Percentiles rank a stretch among this genome's conserved stretches.
Conservation (phyloP, 2,329 filamentous ascomycete genomes). For the Aspergillus tanneri region DNA sequence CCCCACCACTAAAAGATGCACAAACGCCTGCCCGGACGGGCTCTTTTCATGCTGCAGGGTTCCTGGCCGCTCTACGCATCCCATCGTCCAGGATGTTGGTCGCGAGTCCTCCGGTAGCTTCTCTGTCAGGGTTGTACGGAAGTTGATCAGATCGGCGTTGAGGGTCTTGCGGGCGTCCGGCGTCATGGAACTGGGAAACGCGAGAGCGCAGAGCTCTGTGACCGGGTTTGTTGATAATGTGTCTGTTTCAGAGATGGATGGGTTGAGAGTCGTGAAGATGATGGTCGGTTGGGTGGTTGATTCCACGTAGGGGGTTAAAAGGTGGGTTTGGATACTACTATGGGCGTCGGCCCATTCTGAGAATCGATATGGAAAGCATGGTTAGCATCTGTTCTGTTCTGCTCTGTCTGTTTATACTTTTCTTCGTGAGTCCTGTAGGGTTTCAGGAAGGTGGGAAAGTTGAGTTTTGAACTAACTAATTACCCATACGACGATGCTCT, state of each 20-base stretch:
- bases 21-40: slow-evolving; percentile 42
- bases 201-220: slow-evolving; percentile 51
- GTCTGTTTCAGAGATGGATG: slow-evolving; percentile 26
- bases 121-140: slow-evolving; percentile 36
- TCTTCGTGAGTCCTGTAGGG: background rate
- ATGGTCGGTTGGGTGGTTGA: slow-evolving; percentile 22
- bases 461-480: slow-evolving; percentile 30
- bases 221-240: slow-evolving; percentile 42
- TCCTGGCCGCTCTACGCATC: slow-evolving; percentile 38
- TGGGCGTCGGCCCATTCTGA: slow-evolving; percentile 38
- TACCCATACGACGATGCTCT: slow-evolving; percentile 38
- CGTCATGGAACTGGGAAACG: slow-evolving; percentile 41
- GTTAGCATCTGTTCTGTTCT: background rate
- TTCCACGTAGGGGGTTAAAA: slow-evolving; percentile 28
- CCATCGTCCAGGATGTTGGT: slow-evolving; percentile 36
- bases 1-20: slow-evolving; percentile 48
- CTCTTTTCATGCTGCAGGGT: slow-evolving; percentile 36
- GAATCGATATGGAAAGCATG: background rate
- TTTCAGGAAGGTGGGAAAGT: background rate
- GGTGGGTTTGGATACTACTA: slow-evolving; percentile 18
- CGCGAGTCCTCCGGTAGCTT: slow-evolving; percentile 29
- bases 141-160: slow-evolving; percentile 36
- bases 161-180: slow-evolving; percentile 30
- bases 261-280: slow-evolving; percentile 34
- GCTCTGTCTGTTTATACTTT: background rate